Conservation (phyloP, 2,329 filamentous ascomycete species). For the Pleomassaria siparia region DNA sequence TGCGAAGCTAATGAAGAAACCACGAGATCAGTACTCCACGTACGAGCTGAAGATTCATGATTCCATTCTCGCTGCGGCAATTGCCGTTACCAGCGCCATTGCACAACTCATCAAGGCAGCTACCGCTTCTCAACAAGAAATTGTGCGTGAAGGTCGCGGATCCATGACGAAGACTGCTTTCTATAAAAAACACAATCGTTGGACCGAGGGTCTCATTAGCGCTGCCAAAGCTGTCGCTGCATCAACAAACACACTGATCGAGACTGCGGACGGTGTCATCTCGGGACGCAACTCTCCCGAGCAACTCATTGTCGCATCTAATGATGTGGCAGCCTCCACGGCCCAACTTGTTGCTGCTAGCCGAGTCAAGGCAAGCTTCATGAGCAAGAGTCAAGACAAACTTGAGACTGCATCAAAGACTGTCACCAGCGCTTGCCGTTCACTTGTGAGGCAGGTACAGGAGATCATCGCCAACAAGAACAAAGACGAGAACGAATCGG, state of each 20-base stretch:
- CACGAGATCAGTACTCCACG: constrained; percentile 90
- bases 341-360: constrained; percentile 95
- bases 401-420: constrained; percentile 91
- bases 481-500: constrained; percentile 72
- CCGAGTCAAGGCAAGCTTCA: constrained; percentile 95
- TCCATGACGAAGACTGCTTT: constrained; percentile 87
- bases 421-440: constrained; percentile 83
- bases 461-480: constrained; percentile 87
- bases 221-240: constrained; percentile 93
- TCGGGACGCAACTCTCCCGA: constrained; percentile 90
- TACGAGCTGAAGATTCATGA: constrained; percentile 97
- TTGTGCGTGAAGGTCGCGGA: constrained; percentile 88
- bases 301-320: constrained; percentile 96
- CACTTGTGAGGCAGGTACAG: constrained; percentile 90
- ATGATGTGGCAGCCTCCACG: constrained; percentile 93
- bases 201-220: constrained; percentile 97
- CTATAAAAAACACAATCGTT: constrained; percentile 99
- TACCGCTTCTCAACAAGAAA: constrained; percentile 90
- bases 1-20: constrained; percentile 91
- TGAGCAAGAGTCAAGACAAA: constrained; percentile 93
- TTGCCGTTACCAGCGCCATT: constrained; percentile 91
- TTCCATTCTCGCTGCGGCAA: constrained; percentile 87
- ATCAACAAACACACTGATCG: constrained; percentile 94
- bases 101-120: constrained; percentile 93
- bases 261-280: constrained; percentile 95